Percentiles rank a stretch among this genome's conserved stretches.
Conservation (phyloP, 2,329 filamentous ascomycete genomes). For the Verticillium tricorpus region DNA sequence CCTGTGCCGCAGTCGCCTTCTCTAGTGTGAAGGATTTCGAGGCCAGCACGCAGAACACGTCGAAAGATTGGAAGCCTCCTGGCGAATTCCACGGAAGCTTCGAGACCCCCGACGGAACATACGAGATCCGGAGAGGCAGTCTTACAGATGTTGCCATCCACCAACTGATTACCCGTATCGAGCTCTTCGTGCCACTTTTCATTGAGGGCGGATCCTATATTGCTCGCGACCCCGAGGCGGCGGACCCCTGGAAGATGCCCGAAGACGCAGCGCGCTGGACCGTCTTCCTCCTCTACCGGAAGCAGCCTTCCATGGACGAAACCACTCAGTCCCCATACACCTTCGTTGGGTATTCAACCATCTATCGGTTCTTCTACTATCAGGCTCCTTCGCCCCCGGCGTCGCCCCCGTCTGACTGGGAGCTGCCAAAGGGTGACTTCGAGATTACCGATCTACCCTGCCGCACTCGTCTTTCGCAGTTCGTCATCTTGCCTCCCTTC, state of each 20-base stretch:
- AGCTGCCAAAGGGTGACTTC: constrained; percentile 39
- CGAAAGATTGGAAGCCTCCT: constrained; percentile 61
- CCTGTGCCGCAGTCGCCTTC: constrained; percentile 54
- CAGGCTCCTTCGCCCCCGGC: constrained; percentile 40
- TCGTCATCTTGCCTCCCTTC: constrained; percentile 83
- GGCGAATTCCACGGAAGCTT: constrained; percentile 67
- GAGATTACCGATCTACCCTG: constrained; percentile 60
- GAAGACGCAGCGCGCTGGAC: constrained; percentile 78
- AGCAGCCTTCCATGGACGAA: constrained; percentile 38
- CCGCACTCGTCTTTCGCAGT: constrained; percentile 85
- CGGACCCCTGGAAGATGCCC: constrained; percentile 17
- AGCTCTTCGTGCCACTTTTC: constrained; percentile 78
- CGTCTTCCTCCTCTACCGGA: constrained; percentile 80
- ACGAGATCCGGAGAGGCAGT: constrained; percentile 80
- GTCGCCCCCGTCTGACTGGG: constrained; percentile 35
- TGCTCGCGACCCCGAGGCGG: constrained; percentile 36
- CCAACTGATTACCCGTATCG: constrained; percentile 72
- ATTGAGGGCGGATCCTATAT: constrained; percentile 90
- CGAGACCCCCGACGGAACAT: constrained; percentile 56
- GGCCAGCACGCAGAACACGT: constrained; percentile 31
- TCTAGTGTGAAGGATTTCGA: constrained; percentile 59
- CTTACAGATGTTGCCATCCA: constrained; percentile 66
- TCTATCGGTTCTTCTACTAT: constrained; percentile 78
- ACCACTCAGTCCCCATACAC: constrained; percentile 59
- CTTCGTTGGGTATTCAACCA: constrained; percentile 84